Base-by-base conservation (phyloP, 441 rosid genomes). In the Raphanus hybrid region DNA sequence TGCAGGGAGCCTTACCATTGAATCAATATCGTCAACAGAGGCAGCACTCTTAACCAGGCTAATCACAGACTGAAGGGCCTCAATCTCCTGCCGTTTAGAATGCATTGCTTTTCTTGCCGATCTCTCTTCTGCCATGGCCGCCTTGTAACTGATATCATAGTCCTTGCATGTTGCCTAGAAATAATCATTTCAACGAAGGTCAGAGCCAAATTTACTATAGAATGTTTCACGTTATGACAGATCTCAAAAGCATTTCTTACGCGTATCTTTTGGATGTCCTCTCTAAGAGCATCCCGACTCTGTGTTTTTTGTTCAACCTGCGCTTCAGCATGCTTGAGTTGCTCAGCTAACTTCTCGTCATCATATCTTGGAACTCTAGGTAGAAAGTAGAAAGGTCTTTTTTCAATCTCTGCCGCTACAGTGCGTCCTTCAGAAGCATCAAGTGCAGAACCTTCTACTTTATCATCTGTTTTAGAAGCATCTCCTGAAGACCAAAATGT, bases 81-180 rank as follows among this genome's bases (percentile, higher is more conserved):
- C 97, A 37, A 92, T 86, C 80, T 91, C 95, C 80, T 85, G 85
- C 67, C 91, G 85, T 81, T 91, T 94, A 29, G 87, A 86, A 72
- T 81, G 89, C 65, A 80, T 79, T 78, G 81, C 76, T 64, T 85
- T 89, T 32, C 92, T 85, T 60, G 91, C 87, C 69, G 91, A 75
- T 77, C 80, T 86, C 72, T 90, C 97, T 86, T 89, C 87, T 63
- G 86, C 70, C 77, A 76, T 12, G 43, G 90, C 86, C 70, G 71
- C 89, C 39, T 84, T 82, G 80, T 87, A 64, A 45, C 64, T 79
- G 12, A 81, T 82, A 29, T 75, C 72, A 65, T 52, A 80, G 73
- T 85, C 86, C 80, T 86, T 87, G 66, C 83, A 82, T 76, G 75
- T 27, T 63, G 79, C 91, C 98, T 93, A 84, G 66, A 75, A 15